Evolutionary conservation across 495 filamentous ascomycete genomes (phyloP).

Genomic region (Talaromyces ruber): DNA sequence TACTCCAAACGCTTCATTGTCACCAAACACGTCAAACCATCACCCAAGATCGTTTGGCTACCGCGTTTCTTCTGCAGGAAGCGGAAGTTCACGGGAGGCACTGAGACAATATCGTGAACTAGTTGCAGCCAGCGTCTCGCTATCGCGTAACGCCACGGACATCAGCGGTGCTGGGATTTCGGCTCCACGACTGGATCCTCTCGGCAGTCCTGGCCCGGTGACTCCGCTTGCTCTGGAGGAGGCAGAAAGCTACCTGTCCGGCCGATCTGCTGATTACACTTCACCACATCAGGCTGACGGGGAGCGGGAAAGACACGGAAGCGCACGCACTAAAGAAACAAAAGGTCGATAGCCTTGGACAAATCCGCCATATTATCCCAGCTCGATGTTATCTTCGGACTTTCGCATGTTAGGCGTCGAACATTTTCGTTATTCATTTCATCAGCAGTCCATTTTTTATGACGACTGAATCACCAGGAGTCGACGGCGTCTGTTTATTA

Average conservation of each 20-base stretch:
- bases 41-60: constrained; percentile 13
- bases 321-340: constrained; percentile 15
- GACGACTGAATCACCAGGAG: neutral
- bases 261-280: constrained; percentile 17
- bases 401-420: neutral
- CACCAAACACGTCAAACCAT: constrained; percentile 4
- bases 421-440: neutral
- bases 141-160: constrained; percentile 18
- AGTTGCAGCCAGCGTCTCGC: constrained; percentile 16
- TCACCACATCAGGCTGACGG: constrained; percentile 17
- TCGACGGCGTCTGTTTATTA: neutral
- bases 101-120: constrained; percentile 33
- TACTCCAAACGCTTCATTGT: constrained; percentile 10
- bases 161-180: constrained; percentile 33
- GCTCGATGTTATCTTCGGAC: neutral
- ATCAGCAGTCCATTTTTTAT: neutral
- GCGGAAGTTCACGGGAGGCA: constrained; percentile 22
- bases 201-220: constrained; percentile 69
- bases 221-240: constrained; percentile 67
- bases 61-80: constrained; percentile 19
- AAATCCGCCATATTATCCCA: neutral
- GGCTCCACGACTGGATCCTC: constrained; percentile 57
- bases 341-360: constrained; percentile 22
- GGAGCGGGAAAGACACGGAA: constrained; percentile 18
- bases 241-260: constrained; percentile 42